Percentiles rank a stretch among this genome's conserved stretches.
These are phyloP conservation scores for Ascochyta fabae DNA, from an alignment of 2,329 filamentous ascomycete species.

Conservation along the genomic window DNA sequence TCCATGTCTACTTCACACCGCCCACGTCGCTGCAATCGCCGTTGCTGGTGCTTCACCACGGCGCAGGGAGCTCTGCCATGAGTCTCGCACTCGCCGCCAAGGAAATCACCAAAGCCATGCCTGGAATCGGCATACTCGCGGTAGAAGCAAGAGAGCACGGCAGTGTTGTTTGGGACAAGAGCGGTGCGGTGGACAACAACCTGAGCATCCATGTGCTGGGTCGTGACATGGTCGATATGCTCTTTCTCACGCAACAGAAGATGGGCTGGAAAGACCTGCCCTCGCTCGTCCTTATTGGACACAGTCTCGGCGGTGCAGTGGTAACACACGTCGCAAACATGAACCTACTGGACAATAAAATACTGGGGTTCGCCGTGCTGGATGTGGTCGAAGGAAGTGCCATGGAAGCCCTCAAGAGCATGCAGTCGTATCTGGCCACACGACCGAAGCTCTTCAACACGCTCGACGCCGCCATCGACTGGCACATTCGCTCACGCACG, in stretches of 20 bases:
- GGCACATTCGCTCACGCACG: conserved; percentile 90
- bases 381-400: conserved; percentile 96
- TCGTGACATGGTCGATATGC: conserved; percentile 72
- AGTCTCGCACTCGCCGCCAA: conserved; percentile 84
- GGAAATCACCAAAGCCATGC: conserved; percentile 78
- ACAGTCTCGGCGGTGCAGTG: conserved; percentile 91
- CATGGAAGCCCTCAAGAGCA: conserved; percentile 91
- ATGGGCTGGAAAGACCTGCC: conserved; percentile 79
- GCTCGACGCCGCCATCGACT: conserved; percentile 82
- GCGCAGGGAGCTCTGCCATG: conserved; percentile 89
- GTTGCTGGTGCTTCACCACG: conserved; percentile 92
- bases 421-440: conserved; percentile 88
- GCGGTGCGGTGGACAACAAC: conserved; percentile 60
- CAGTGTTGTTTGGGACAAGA: conserved; percentile 57
- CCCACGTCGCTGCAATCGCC: conserved; percentile 72
- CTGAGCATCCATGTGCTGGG: conserved; percentile 76
- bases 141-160: conserved; percentile 89
- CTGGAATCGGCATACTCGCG: conserved; percentile 82
- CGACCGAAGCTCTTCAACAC: conserved; percentile 80
- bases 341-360: conserved; percentile 67
- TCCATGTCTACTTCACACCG: conserved; percentile 88
- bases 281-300: conserved; percentile 81
- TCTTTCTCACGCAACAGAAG: conserved; percentile 68
- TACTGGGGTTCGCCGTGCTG: conserved; percentile 87
- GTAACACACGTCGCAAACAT: conserved; percentile 80